Conservation (phyloP, 768 basidiomycete genomes). For the Wakefieldia striispora region DNA sequence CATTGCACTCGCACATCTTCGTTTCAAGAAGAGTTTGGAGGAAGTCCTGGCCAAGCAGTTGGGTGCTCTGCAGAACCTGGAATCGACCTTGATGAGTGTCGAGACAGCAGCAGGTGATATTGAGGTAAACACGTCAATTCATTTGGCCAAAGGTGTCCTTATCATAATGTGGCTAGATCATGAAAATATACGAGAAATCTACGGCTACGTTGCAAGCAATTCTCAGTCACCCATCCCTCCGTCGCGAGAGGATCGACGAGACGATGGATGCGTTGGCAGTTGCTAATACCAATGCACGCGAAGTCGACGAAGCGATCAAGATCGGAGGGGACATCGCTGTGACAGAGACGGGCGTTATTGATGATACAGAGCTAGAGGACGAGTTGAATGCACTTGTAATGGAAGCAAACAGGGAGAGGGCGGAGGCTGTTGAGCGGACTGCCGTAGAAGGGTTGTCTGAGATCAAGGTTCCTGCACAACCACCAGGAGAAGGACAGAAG, state of each 20-base stretch:
- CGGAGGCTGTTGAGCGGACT: slow-evolving; percentile 33
- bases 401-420: slow-evolving; percentile 40
- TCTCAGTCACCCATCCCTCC: slow-evolving; percentile 76
- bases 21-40: slow-evolving; percentile 78
- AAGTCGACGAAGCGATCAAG: slow-evolving; percentile 76
- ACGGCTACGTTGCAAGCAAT: slow-evolving; percentile 73
- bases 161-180: slow-evolving; percentile 50
- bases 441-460: slow-evolving; percentile 18
- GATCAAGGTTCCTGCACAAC: slow-evolving; percentile 17
- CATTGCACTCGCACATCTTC: slow-evolving; percentile 73
- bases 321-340: slow-evolving; percentile 63
- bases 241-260: slow-evolving; percentile 73
- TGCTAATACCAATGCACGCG: slow-evolving; percentile 76
- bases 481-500: slow-evolving; percentile 2
- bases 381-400: slow-evolving; percentile 61
- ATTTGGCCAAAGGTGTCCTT: background rate
- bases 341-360: slow-evolving; percentile 43
- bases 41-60: slow-evolving; percentile 75
- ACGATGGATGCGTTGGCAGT: slow-evolving; percentile 88
- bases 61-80: slow-evolving; percentile 68
- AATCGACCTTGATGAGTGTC: slow-evolving; percentile 74
- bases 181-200: slow-evolving; percentile 83
- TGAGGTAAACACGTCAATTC: slow-evolving; percentile 51
- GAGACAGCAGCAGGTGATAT: slow-evolving; percentile 89
- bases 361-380: slow-evolving; percentile 58